These are phyloP conservation scores for Ceratobasidium sp. DNA, from an alignment of 1,284 basidiomycete genomes.

Conservation along the genomic window DNA sequence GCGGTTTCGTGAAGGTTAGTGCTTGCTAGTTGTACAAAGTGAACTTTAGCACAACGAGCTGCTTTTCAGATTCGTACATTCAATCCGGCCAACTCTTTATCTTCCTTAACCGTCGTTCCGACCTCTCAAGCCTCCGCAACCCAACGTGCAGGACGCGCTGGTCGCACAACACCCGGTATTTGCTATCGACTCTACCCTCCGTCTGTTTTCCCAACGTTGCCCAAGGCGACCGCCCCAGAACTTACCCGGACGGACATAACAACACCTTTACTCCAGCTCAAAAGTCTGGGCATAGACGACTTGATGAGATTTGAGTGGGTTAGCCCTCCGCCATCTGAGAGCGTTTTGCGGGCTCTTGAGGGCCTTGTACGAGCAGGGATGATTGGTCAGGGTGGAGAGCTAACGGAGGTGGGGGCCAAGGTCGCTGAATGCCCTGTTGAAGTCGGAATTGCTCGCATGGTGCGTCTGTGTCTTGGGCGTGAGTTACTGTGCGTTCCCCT, in stretches of 20 bases:
- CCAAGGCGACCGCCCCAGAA: constrained; percentile 83
- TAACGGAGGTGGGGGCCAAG: constrained; percentile 73
- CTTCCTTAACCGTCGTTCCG: constrained; percentile 82
- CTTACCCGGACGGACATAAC: constrained; percentile 89
- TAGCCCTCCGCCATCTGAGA: constrained; percentile 86
- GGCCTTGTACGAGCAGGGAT: constrained; percentile 73
- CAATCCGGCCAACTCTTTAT: constrained; percentile 83
- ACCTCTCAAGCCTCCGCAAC: constrained; percentile 86
- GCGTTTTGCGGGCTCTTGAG: constrained; percentile 85
- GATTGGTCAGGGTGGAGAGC: constrained; percentile 68
- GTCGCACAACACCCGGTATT: constrained; percentile 88
- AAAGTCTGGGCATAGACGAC: constrained; percentile 94
- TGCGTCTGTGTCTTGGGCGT: constrained; percentile 52
- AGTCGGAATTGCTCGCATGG: constrained; percentile 79
- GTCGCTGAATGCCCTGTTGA: constrained; percentile 84
- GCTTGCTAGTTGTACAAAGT: not conserved
- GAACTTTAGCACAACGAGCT: constrained; percentile 12
- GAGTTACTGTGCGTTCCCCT: constrained; percentile 52
- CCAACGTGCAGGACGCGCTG: constrained; percentile 90
- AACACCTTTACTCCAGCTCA: constrained; percentile 89
- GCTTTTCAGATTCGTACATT: constrained; percentile 77
- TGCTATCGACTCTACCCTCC: constrained; percentile 93
- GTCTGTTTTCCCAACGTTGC: constrained; percentile 67
- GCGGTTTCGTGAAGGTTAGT: constrained; percentile 91
- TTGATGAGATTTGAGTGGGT: constrained; percentile 97